Evolutionary conservation across 1,284 basidiomycete species (phyloP), one percentile per base, ranked within the genome.

Genomic region (Tylopilus sp.): DNA sequence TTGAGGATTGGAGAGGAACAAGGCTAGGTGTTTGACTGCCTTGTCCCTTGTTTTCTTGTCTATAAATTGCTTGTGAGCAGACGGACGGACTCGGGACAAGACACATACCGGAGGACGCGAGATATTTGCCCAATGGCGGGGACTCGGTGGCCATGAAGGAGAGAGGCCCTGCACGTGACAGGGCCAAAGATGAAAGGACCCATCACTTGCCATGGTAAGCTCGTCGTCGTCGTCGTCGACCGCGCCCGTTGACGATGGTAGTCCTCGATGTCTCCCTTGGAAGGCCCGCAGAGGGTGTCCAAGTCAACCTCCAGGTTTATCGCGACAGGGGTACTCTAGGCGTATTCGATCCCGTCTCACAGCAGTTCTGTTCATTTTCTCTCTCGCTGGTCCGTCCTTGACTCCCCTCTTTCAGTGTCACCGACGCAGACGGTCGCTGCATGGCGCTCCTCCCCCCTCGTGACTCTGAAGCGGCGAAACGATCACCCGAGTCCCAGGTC

Each of bases 41-140:
- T 85, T 87, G 71, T 97, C 94, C 49, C 94, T 82, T 4, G 81
- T 89, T 67, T 83, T 86, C 77, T 95, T 94, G 64, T 94, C 92
- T 86, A 56, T 14, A 54, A 33, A 63, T 56, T 48, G 60, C 59
- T 41, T 56, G 51, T 60, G 41, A 52, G 49, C 10, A 31, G 30
- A 29, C 29, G 41, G 42, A 52, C 10, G 34, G 31, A 18, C 2
- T 1, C n/a, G 29, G 15, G 15, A 17, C 12, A 37, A 42, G 17
- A 48, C 15, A 38, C 81, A 54, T 62, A 92, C 92, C 91, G 57
- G 88, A 91, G 39, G 91, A 92, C 10, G 91, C 91, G 33, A 96
- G 81, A 66, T 88, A 90, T 71, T 95, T 96, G 48, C 82, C 93
- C 18, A 94, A 71, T 2, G 92, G 91, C 48, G 80, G 67, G 39